These are phyloP conservation scores for Colletotrichum gloeosporioides DNA, from an alignment of 2,329 filamentous ascomycete species.

Conservation along the genomic window DNA sequence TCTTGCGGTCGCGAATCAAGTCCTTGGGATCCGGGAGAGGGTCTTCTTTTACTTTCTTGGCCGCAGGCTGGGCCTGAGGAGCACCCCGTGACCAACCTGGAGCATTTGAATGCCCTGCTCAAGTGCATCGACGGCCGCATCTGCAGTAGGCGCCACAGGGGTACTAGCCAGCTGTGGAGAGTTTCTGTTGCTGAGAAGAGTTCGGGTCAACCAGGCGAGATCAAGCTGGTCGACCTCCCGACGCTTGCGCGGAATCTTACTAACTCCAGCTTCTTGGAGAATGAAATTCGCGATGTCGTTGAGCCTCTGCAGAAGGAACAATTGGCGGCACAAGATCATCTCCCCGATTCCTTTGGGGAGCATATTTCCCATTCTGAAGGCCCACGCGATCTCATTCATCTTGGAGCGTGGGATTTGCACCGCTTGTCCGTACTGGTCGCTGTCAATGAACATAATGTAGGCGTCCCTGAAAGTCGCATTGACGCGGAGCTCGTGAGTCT, in stretches of 20 bases:
- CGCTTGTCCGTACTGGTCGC: conserved; percentile 40
- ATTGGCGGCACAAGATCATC: conserved; percentile 45
- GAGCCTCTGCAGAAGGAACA: conserved; percentile 38
- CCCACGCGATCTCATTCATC: conserved; percentile 26
- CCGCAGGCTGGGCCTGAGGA: not conserved
- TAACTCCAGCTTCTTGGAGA: conserved; percentile 38
- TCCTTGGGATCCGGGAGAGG: conserved; percentile 35
- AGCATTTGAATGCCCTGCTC: conserved; percentile 33
- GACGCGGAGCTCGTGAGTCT: conserved; percentile 35
- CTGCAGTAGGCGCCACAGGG: conserved; percentile 28
- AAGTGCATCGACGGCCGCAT: conserved; percentile 29
- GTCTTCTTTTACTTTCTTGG: conserved; percentile 24
- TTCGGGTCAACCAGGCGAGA: not conserved
- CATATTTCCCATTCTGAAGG: conserved; percentile 26
- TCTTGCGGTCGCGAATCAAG: conserved; percentile 37
- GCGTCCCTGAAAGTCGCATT: conserved; percentile 30
- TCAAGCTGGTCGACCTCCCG: too few species aligned
- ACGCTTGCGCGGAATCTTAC: conserved; percentile 9
- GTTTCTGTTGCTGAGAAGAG: not conserved
- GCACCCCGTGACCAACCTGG: too few species aligned
- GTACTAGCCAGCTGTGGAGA: conserved; percentile 26
- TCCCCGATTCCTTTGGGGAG: conserved; percentile 34
- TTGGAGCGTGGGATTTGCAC: conserved; percentile 27
- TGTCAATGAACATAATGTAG: conserved; percentile 35
- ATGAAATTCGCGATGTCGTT: conserved; percentile 49